phyloP scores from a whole-genome alignment of 2,329 filamentous ascomycete genomes.

The Fusarium sp. region DNA sequence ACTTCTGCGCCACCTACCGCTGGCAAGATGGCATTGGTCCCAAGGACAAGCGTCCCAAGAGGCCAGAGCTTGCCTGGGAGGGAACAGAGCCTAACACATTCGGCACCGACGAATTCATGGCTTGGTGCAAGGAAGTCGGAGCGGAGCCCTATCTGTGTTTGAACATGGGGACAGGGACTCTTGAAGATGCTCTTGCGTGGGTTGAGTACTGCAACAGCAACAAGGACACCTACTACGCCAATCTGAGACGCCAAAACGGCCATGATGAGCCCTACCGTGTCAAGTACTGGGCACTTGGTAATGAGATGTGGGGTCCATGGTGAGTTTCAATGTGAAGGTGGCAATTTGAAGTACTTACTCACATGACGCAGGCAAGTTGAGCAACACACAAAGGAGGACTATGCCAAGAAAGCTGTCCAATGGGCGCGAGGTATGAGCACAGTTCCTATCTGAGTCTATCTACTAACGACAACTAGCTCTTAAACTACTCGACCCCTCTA shows the following conservation, averaged over 20 bases:
- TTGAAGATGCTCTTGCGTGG: not conserved
- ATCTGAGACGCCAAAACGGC: not conserved
- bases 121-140: not conserved
- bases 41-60: not conserved
- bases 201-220: not conserved
- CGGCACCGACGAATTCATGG: not conserved
- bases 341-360: too few species aligned
- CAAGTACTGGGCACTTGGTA: not conserved
- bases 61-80: not conserved
- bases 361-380: not conserved
- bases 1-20: not conserved
- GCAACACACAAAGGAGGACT: not conserved
- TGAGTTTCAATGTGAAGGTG: not conserved
- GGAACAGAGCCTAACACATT: not conserved
- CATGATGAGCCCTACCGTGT: not conserved
- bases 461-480: not conserved
- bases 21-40: not conserved
- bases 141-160: not conserved
- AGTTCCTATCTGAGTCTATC: not conserved
- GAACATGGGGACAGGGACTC: not conserved
- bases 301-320: not conserved
- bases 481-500: not conserved
- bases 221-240: not conserved
- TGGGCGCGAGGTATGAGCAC: not conserved
- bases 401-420: not conserved